Evolutionary conservation across 2,329 filamentous ascomycete species (phyloP).

Genomic region (Exserohilum rostratum): DNA sequence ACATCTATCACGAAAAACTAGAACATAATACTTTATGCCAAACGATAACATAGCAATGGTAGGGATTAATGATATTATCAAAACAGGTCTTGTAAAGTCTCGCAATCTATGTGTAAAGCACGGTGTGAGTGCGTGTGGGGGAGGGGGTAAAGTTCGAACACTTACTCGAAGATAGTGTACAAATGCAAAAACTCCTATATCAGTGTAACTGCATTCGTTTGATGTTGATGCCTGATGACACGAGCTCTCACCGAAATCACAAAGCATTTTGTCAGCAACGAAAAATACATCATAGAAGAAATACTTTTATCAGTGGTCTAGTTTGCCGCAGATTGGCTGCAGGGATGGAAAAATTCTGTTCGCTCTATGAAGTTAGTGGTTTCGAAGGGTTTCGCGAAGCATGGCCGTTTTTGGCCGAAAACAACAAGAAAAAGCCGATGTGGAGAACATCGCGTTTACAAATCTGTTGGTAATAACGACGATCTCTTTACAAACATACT

Average conservation of each 20-base stretch:
- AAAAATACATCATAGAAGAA: not conserved
- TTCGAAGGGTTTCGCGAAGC: not conserved
- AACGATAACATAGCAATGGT: too few species aligned
- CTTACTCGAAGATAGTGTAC: too few species aligned
- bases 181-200: not conserved
- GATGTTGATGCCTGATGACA: not conserved
- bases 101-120: not conserved
- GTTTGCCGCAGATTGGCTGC: not conserved
- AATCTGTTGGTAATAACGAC: not conserved
- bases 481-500: not conserved
- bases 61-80: too few species aligned
- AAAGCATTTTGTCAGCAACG: not conserved
- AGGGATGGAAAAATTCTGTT: not conserved
- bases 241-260: not conserved
- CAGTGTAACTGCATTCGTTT: not conserved
- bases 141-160: not conserved
- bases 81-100: too few species aligned
- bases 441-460: not conserved
- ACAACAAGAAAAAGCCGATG: not conserved
- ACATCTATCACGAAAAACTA: too few species aligned
- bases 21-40: too few species aligned
- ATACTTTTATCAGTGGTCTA: not conserved
- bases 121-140: rapidly evolving
- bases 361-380: not conserved
- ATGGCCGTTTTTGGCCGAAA: not conserved